These are phyloP conservation scores for Globisporangium irregulare DNA, from an alignment of 352 stramenopile genomes.

Conservation along the genomic window DNA sequence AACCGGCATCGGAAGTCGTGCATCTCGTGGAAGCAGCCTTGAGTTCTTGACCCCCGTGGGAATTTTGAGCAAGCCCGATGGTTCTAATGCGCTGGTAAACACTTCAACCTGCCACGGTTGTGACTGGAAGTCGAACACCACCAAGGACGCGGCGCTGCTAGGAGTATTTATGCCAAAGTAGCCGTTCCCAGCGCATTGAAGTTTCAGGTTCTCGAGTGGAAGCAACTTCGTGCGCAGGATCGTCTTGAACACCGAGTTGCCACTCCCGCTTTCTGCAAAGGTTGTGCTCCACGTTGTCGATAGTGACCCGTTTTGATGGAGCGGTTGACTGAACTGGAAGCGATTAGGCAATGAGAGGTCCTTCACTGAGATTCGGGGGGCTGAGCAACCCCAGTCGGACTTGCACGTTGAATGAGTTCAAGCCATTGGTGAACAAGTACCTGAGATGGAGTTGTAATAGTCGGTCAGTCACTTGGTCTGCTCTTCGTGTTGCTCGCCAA, in stretches of 20 bases:
- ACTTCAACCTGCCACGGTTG: conserved; percentile 12
- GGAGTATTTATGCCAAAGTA: neutral
- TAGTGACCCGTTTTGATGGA: neutral
- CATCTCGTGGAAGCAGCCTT: neutral
- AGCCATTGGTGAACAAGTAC: conserved; percentile 14
- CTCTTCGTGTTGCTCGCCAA: neutral
- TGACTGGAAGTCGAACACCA: conserved; percentile 18
- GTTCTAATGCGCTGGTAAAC: neutral
- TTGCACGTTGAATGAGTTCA: conserved; percentile 18
- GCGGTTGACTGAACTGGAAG: too few species aligned
- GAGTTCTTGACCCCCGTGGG: neutral
- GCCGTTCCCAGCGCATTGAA: neutral
- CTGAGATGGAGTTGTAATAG: conserved; percentile 12
- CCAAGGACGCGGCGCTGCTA: neutral
- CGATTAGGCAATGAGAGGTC: neutral
- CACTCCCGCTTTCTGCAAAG: neutral
- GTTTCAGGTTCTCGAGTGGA: neutral
- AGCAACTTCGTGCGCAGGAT: conserved; percentile 18
- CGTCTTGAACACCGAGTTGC: conserved; percentile 13
- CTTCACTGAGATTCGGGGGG: neutral
- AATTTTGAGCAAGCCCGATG: conserved; percentile 9
- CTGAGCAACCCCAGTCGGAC: neutral
- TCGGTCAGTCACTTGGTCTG: conserved; percentile 9
- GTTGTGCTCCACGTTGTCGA: neutral
- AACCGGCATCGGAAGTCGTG: too few species aligned